Evolutionary conservation across 176 grass and related monocot genomes (phyloP).

Genomic region (Ampelocalamus luodianensis): DNA sequence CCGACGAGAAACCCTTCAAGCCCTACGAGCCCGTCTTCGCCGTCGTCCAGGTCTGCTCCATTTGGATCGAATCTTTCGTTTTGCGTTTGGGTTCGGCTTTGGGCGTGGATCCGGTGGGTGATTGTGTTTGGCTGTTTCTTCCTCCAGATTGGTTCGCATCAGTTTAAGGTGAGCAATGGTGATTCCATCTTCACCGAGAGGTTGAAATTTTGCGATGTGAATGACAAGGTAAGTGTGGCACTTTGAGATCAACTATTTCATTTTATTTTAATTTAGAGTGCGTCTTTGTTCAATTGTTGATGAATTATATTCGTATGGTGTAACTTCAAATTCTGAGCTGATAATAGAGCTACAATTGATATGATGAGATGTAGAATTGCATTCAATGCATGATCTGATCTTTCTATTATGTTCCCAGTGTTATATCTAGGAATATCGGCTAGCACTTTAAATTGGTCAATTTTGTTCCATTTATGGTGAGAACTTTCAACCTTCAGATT

Average conservation of each 20-base stretch:
- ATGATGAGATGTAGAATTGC: not conserved
- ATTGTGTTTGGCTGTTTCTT: not conserved
- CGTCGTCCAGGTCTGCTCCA: slow-evolving; percentile 74
- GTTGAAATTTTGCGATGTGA: slow-evolving; percentile 89
- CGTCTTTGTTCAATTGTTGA: not conserved
- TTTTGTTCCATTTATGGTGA: slow-evolving; percentile 4
- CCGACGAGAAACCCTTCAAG: slow-evolving; percentile 93
- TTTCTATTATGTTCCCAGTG: not conserved
- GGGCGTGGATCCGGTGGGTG: slow-evolving; percentile 31
- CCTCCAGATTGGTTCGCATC: slow-evolving; percentile 90
- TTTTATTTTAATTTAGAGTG: not conserved
- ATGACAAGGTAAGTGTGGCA: slow-evolving; percentile 72
- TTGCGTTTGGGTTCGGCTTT: not conserved
- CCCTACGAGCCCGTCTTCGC: slow-evolving; percentile 79
- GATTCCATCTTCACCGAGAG: slow-evolving; percentile 97
- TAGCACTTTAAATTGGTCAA: not conserved
- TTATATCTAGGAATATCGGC: not conserved
- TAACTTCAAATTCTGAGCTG: not conserved
- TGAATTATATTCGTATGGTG: not conserved
- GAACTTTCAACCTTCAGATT: not conserved
- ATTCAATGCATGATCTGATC: not conserved
- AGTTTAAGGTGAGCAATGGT: slow-evolving; percentile 99
- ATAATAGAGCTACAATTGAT: not conserved
- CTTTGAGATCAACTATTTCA: not conserved
- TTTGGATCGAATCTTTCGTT: slow-evolving; percentile 17